Base-by-base conservation (phyloP, 805 yeast species). In the Starmerella potacharoeniae region DNA sequence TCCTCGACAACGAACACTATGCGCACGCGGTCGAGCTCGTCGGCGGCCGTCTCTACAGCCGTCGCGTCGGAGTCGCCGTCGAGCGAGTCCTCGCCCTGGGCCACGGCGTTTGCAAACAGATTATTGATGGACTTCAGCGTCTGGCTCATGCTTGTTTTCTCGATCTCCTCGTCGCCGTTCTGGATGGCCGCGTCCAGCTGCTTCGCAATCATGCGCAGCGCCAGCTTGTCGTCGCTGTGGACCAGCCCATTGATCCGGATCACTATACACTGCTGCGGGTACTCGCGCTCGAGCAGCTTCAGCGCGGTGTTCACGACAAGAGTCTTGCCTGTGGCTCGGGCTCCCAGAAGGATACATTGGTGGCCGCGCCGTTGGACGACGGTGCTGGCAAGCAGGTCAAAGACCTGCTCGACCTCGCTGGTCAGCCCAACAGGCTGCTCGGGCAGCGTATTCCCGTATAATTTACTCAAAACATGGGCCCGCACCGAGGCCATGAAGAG, bases 1-100 rank as follows among this genome's bases (percentile, higher is more conserved):
- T 90, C 95, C 55, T 93, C 97, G 55, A 93, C 78, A 2, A 88
- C 70, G 62, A 93, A 83, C 0, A 93, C 71, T 4, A 93, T 77
- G 16, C 49, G 58, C 28, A 46, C 59, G 14, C 37, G 53, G 35
- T 55, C 49, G 43, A n/a, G 48, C 17, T 64, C 61, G 40, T 17
- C 40, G 13, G 28, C 47, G 22, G 40, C 49, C 10, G 30, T 4
- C 40, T 46, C 40, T 6, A 46, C 49, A 10, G 49, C 40, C 11
- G 49, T 46, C 6, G 40, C 14, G 9, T 46, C 49, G 11, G 40
- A 46, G 31, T 46, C 49, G n/a, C 10, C 49, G 29, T 48, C 51
- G 10, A 40, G 58, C 22, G 22, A 22, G 33, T 33, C 49, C 1
- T 30, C 54, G 11, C 8, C 33, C 31, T 52, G 55, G 9, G 45